Evolutionary conservation across 257 asterid species (phyloP).

Genomic region (Parsonsia alboflavescens): DNA sequence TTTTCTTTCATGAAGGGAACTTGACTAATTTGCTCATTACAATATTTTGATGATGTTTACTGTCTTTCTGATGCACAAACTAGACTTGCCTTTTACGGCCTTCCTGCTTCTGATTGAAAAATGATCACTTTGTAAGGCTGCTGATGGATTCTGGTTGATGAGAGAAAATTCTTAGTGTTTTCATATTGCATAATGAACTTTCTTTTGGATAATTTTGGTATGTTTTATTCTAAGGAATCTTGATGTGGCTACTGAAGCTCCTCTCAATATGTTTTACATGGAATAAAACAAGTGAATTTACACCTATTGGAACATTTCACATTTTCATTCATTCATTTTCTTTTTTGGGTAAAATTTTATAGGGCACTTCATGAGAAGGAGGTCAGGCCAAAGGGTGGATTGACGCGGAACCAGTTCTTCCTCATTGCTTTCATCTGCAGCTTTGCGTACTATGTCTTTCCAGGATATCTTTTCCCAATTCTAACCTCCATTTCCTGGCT

Average conservation of each 20-base stretch:
- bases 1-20: not conserved
- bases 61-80: not conserved
- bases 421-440: slow-evolving; percentile 82
- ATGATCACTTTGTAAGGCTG: not conserved
- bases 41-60: not conserved
- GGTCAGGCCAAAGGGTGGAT: slow-evolving; percentile 52
- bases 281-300: not conserved
- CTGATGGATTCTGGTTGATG: not conserved
- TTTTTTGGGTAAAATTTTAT: slow-evolving; percentile 10
- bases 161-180: not conserved
- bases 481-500: slow-evolving; percentile 85
- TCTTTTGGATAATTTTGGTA: not conserved
- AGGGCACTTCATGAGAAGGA: slow-evolving; percentile 97
- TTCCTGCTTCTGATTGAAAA: not conserved
- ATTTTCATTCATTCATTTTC: not conserved
- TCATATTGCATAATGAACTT: not conserved
- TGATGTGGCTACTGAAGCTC: not conserved
- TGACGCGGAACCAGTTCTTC: slow-evolving; percentile 80
- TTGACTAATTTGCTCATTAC: not conserved
- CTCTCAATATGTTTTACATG: not conserved
- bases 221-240: not conserved
- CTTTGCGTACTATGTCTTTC: slow-evolving; percentile 83
- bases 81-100: not conserved
- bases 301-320: not conserved
- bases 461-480: slow-evolving; percentile 83